Base-by-base conservation (phyloP, 192 early-diverging fungal genomes). In the Rhizophagus sp. region DNA sequence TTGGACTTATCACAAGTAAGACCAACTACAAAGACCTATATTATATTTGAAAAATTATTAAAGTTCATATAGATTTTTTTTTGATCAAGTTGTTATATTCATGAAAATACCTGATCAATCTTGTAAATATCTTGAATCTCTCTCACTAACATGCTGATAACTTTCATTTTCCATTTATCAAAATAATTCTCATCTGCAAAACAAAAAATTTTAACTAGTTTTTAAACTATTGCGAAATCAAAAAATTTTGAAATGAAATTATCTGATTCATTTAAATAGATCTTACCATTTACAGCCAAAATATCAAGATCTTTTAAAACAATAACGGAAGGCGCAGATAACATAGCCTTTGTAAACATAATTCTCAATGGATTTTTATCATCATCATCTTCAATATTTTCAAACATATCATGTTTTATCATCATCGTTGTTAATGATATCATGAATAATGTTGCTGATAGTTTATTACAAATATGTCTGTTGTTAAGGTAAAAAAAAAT, bases 291-390 rank as follows among this genome's bases (percentile, higher is more conserved):
- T 84, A 89, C 88, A 79, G 76, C 80, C 25, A 92, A 70, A 6
- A 80, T 27, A 80, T 92, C 89, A 62, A 92, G 64, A 25, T 88
- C 91, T 47, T 83, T 73, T 15, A 92, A 52, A 0, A 91, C 49
- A 1, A 92, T 69, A 24, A 91, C 85, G 4, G 85, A 85, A 3
- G 91, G 91, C 0, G 81, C 74, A 0, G 73, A 71, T 25, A 86
- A 75, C 41, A 82, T 76, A 0, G 91, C 91, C 36, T 84, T 81
- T 74, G 80, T 79, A 34, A 81, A 89, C 2, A 73, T 77, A 6
- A 62, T 80, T 11, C 79, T 76, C 24, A 79, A 27, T 15, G 81
- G 77, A 3, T 80, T 79, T 3, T 47, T 70, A 0, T 44, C 73
- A 3, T 75, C 71, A 24, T 79, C 72, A 13, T 79, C 79, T 9